Evolutionary conservation across 306 rosid genomes (phyloP), one percentile per base, ranked within the genome.

Genomic region (Carpinus fangiana): DNA sequence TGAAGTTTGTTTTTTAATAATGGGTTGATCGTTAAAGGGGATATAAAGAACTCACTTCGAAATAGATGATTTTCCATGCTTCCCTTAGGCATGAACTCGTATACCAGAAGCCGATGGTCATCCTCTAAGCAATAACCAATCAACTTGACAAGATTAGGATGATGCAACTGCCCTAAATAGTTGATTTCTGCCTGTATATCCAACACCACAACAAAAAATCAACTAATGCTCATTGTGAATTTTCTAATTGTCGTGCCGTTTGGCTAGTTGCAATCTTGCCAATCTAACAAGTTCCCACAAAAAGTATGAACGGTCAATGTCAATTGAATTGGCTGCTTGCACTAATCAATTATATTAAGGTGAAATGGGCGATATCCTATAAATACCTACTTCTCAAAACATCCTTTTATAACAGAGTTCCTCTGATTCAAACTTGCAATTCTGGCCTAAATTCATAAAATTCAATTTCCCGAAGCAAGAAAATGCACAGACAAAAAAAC

Each of bases 11-110:
- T 67, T n/a, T 12, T 8, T 20, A 64, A 56, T 10, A 23, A 28
- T 1, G 45, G 45, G 45, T 41, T 41, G 34, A 72, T 57, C 28
- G 48, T 62, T 66, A 73, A 23, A 47, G 56, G 55, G 68, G 46
- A 78, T 67, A 73, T 53, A 28, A 65, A 71, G 71, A 76, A 89
- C 97, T 86, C 77, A 95, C 99, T 90, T 85, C 98, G 82, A 83
- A 95, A 95, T 13, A 95, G 91, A 84, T 95, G 99, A 82, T 93
- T 93, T 79, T 95, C 99, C 87, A 93, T 86, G 85, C 98, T 95
- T 72, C 99, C 98, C 90, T 91, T 95, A 4, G 97, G 87, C 99
- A 95, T 91, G 85, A 91, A 95, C 79, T 95, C 98, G n/a, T 95
- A 95, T 26, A 89, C 93, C 65, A 93, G 79, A 79, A 95, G 96